Evolutionary conservation across 192 early-diverging fungal genomes (phyloP).

Genomic region (Coemansia sp.): DNA sequence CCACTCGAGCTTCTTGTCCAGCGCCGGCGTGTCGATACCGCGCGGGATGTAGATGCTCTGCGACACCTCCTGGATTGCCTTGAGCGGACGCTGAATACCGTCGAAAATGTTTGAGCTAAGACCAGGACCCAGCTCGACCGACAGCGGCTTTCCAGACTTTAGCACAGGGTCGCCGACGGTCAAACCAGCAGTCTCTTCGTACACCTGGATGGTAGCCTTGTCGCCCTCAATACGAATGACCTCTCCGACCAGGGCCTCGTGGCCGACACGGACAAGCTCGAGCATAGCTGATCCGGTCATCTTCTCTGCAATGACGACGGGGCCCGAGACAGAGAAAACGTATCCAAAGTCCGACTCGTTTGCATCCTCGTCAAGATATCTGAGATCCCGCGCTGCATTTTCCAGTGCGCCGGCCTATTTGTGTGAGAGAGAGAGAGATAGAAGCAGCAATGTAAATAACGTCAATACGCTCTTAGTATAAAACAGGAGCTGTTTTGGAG

Average conservation of each 20-base stretch:
- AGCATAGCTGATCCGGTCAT: conserved; percentile 98
- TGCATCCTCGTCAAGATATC: conserved; percentile 84
- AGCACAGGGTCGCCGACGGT: conserved; percentile 99
- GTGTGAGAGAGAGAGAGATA: no score
- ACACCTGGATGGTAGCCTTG: conserved; percentile 99
- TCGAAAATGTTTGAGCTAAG: conserved; percentile 92
- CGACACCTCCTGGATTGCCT: conserved; percentile 90
- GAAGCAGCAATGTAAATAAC: no score
- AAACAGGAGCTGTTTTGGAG: no score
- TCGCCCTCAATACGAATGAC: conserved; percentile 99
- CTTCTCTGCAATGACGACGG: conserved; percentile 97
- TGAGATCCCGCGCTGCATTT: conserved; percentile 78
- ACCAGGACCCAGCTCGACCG: conserved; percentile 98
- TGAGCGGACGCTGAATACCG: conserved; percentile 98
- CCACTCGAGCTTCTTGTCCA: conserved; percentile 89
- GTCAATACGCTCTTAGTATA: no score
- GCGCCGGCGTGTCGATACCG: conserved; percentile 96
- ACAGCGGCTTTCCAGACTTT: conserved; percentile 95
- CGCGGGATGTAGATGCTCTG: conserved; percentile 98
- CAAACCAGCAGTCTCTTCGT: conserved; percentile 98
- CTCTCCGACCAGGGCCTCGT: conserved; percentile 96
- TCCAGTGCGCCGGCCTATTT: conserved; percentile 86
- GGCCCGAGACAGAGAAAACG: conserved; percentile 97
- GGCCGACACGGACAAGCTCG: conserved; percentile 99
- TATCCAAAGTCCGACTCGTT: conserved; percentile 85